phyloP scores from a whole-genome alignment of 805 yeast species.

The Kazachstania taianensis region DNA sequence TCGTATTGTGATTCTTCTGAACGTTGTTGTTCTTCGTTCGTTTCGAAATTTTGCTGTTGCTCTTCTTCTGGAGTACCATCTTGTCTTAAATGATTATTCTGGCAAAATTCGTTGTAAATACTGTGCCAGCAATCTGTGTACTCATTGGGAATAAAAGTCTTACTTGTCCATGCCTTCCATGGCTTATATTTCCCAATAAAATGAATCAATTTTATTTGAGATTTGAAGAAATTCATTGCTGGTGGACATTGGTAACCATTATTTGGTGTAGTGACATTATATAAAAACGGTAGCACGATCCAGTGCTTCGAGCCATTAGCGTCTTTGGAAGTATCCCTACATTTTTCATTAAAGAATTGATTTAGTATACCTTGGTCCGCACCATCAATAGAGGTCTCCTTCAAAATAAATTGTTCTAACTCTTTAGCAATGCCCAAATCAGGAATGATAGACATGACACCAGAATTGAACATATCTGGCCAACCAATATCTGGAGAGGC shows the following conservation, averaged over 20 bases:
- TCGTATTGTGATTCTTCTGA: neutral
- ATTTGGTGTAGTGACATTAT: slow-evolving; percentile 69
- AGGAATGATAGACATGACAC: slow-evolving; percentile 58
- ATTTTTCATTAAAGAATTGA: slow-evolving; percentile 45
- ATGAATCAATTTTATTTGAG: slow-evolving; percentile 43
- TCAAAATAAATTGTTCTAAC: slow-evolving; percentile 29
- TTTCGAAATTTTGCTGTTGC: neutral
- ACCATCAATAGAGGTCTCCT: slow-evolving; percentile 55
- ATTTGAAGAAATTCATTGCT: slow-evolving; percentile 46
- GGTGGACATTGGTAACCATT: slow-evolving; percentile 63
- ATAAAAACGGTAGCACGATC: slow-evolving; percentile 67
- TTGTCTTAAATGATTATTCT: neutral
- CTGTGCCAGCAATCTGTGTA: slow-evolving; percentile 13
- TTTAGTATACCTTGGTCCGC: slow-evolving; percentile 89
- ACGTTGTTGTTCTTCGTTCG: neutral
- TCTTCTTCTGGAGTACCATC: neutral
- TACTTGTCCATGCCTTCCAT: slow-evolving; percentile 31
- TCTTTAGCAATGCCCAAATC: slow-evolving; percentile 32
- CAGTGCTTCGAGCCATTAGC: slow-evolving; percentile 32
- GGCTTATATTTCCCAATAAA: slow-evolving; percentile 60
- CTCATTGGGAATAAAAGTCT: slow-evolving; percentile 4
- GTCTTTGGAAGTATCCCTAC: slow-evolving; percentile 7
- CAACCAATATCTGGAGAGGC: slow-evolving; percentile 83
- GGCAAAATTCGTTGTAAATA: slow-evolving; percentile 11
- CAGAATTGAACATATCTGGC: slow-evolving; percentile 85